Base-by-base conservation (phyloP, 345 rosid species). In the Excoecaria agallocha region DNA sequence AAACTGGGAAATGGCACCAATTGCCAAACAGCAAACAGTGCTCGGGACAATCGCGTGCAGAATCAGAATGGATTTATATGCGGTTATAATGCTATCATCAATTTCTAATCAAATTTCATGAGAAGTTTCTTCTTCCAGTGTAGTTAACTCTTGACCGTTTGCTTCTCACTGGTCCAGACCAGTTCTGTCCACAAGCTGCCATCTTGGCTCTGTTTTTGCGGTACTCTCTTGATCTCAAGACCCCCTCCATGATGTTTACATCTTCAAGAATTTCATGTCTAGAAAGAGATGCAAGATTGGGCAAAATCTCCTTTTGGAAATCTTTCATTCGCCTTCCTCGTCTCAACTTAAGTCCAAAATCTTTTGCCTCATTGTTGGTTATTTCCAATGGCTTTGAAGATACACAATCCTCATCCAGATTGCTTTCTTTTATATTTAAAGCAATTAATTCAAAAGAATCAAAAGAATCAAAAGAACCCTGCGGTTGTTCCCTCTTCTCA, bases 241-340 rank as follows among this genome's bases (percentile, higher is more conserved):
- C 92, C 20, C 89, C 93, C 70, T 89, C 89, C 60, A 92, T 74
- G 68, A 90, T 86, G 84, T 82, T 90, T 16, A 92, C 82, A 49
- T 92, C 97, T 80, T 92, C 97, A 1, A 71, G 78, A 24, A 92
- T 90, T 84, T 92, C 97, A 0, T 82, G 90, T 56, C 89, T 84
- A 35, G 97, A 85, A 55, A 92, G 93, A 10, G 90, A 80, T 1
- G 89, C 77, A 37, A 92, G 81, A 49, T 83, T 72, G 0, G 95
- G 97, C 68, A 92, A 82, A 78, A 92, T 90, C 81, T 92, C 97
- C 72, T 73, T 87, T 60, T 86, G 95, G 67, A 92, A 92, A 79
- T 92, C 92, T 80, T 92, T 92, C 90, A 92, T 54, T 68, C 97
- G 86, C 66, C 97, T 84, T 24, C 97, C 97, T 72, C 97, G 83